Base-by-base conservation (phyloP, 345 rosid genomes). In the Syzygium aqueum region DNA sequence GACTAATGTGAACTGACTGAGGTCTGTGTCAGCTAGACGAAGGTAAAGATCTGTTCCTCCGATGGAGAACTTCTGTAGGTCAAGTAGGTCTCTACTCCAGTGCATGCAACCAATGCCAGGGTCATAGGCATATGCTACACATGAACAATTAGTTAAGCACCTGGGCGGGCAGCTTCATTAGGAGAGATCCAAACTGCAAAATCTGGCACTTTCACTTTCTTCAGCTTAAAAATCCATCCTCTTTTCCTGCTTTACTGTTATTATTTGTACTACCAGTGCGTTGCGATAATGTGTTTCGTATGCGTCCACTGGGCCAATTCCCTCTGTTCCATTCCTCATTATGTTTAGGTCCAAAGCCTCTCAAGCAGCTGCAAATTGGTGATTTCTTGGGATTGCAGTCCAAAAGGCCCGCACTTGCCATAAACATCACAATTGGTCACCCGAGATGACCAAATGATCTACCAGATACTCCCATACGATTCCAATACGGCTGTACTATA, bases 141-240 rank as follows among this genome's bases (percentile, higher is more conserved):
- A 89, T 6, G 90, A 87, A 50, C 93, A 91, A 54, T 91, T 91
- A 27, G 50, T 87, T 50, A 84, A 30, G 87, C 93, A 91, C 46
- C 33, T 27, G 77, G 82, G 50, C 92, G 89, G 40, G 77, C n/a
- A 22, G 51, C 77, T 84, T 54, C 78, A 9, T 11, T 5, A 19
- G 57, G 57, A 27, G 30, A 27, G 49, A 21, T 28, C 28, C 88
- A 84, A 86, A 84, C 46, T 0, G 59, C 67, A 0, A 86, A 87
- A 37, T 86, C 56, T 7, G 89, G 90, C 40, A 88, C 89, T 59
- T 88, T 88, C 53, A 85, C 65, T 19, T 22, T 80, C 57, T 85
- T 17, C 30, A 89, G 52, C 86, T 53, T 86, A 78, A 30, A 85
- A 90, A 90, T 5, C 80, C 85, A 53, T 90, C 91, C 51, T 53